Evolutionary conservation across 2,329 filamentous ascomycete species (phyloP), one percentile per base, ranked within the genome.

Genomic region (Knoxdaviesia capensis): DNA sequence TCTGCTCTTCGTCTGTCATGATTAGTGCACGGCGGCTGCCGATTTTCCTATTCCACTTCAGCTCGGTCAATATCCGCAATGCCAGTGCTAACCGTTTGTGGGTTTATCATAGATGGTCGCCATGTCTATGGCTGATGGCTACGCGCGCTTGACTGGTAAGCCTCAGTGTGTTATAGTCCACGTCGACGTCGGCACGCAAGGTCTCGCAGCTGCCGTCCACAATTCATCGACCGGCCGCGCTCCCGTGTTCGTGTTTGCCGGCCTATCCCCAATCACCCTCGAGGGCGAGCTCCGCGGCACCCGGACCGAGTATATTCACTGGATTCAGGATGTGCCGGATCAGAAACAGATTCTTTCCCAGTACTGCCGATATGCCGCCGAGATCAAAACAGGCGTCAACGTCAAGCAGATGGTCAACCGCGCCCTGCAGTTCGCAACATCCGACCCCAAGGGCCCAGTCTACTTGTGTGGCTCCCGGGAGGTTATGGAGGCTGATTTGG

Each of bases 361-460:
- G 60, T 93, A 93, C 58, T 93, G 86, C 55, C 71, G 85, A 7
- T 93, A 90, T 53, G 63, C 77, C 0, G 83, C 69, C 4, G 86
- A 93, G 61, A 77, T 93, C 57, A 87, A 86, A 61, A 79, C 80
- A 3, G 84, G 83, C 10, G 72, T 72, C 53, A 93, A 92, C 52
- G 74, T 92, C 46, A 92, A 92, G 65, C 84, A 93, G 61, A 77
- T 92, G 60, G 81, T 93, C 46, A 85, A 85, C 53, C 77, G 85
- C 1, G 85, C 85, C 0, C 57, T 93, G 43, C 82, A 84, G 50
- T 92, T 90, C 53, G 83, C 85, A 0, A 80, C 63, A 39, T 83
- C 76, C 31, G 78, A 79, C 42, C 85, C 85, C 0, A 69, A 77
- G 47, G 85, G 85, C 0, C 85, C 85, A 0, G 82, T 86, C 1